Percentiles rank a stretch among this genome's conserved stretches.
These are phyloP conservation scores for Begonia loranthoides DNA, from an alignment of 306 rosid species.

Conservation along the genomic window DNA sequence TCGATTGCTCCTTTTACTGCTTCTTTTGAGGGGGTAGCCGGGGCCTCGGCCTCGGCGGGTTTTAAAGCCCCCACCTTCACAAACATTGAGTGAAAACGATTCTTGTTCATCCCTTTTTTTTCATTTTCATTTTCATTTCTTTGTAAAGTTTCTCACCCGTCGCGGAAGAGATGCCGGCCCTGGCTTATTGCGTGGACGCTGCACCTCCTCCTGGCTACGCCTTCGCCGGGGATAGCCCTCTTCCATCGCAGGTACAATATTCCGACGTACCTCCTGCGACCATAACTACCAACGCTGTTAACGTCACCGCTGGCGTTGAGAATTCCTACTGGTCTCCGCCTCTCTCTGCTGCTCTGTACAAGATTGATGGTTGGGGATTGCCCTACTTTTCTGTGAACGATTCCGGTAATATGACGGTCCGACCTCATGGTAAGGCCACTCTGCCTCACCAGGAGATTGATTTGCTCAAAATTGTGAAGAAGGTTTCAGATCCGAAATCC, in stretches of 20 bases:
- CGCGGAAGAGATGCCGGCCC: constrained; percentile 82
- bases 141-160: constrained; percentile 7
- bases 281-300: not conserved
- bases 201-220: constrained; percentile 65
- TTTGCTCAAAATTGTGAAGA: constrained; percentile 61
- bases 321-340: constrained; percentile 52
- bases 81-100: constrained; percentile 9
- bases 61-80: constrained; percentile 85
- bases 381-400: constrained; percentile 58
- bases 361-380: constrained; percentile 62
- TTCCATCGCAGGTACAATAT: constrained; percentile 46
- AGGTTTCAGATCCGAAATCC: constrained; percentile 53
- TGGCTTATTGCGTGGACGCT: constrained; percentile 75
- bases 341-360: constrained; percentile 44
- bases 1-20: constrained; percentile 41
- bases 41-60: constrained; percentile 99
- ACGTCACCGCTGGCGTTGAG: constrained; percentile 9
- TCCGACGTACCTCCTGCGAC: constrained; percentile 27
- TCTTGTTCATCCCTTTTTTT: constrained; percentile 19
- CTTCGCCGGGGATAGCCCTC: constrained; percentile 46
- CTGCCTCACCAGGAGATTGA: constrained; percentile 80
- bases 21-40: constrained; percentile 96
- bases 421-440: constrained; percentile 47
- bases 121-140: constrained; percentile 1
- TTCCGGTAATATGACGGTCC: constrained; percentile 60